Percentiles rank a stretch among this genome's conserved stretches.
Evolutionary conservation across 2,329 filamentous ascomycete species (phyloP).

Genomic region (Fusarium lyarnte): DNA sequence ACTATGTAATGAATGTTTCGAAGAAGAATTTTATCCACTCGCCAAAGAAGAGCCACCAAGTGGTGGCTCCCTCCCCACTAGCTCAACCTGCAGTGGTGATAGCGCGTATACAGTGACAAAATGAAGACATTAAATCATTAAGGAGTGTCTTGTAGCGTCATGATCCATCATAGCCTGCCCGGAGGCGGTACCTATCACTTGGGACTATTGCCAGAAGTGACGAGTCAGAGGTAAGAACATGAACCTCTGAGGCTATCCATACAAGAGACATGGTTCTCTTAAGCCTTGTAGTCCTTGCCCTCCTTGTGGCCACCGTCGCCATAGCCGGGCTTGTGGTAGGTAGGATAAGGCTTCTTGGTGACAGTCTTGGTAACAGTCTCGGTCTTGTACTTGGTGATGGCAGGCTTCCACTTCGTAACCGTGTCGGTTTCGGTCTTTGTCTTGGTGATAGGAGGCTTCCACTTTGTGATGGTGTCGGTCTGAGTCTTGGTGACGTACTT

Average conservation of each 20-base stretch:
- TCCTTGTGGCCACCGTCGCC: slow-evolving; percentile 1
- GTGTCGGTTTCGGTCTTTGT: neutral
- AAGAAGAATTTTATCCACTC: slow-evolving; percentile 19
- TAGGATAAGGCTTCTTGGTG: neutral
- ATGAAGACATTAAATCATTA: slow-evolving; percentile 12
- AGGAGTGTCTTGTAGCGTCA: slow-evolving; percentile 6
- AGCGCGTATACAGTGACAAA: neutral
- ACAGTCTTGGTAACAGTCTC: neutral
- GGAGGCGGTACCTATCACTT: neutral
- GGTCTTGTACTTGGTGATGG: slow-evolving; percentile 19
- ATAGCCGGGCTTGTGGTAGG: slow-evolving; percentile 11
- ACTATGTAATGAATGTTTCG: slow-evolving; percentile 31
- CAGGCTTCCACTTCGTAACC: slow-evolving; percentile 16
- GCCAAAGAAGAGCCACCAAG: neutral
- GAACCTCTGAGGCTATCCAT: neutral
- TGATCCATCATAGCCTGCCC: neutral
- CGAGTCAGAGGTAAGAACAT: neutral
- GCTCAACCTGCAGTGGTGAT: neutral
- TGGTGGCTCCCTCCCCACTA: neutral
- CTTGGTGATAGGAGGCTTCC: neutral
- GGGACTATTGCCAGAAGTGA: neutral
- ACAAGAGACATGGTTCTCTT: neutral
- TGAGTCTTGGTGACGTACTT: slow-evolving; percentile 5
- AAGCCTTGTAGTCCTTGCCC: slow-evolving; percentile 16
- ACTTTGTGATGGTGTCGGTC: neutral